Evolutionary conservation across 1,139 yeast species (phyloP).

Genomic region (Geotrichum europaeum): DNA sequence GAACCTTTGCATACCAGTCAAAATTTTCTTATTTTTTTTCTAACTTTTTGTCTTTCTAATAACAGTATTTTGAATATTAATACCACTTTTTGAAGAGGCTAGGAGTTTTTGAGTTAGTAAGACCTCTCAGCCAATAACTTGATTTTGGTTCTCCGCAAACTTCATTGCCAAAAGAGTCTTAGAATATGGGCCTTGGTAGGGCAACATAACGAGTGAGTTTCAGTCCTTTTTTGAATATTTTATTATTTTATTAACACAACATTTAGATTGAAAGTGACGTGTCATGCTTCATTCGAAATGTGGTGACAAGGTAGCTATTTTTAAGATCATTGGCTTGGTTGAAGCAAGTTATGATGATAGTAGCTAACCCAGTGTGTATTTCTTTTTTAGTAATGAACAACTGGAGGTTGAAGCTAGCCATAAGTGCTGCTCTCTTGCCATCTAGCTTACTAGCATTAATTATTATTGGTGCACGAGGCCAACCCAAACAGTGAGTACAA

Average conservation of each 20-base stretch:
- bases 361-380: neutral
- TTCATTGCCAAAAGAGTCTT: too few species aligned
- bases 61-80: neutral
- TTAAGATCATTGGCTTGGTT: neutral
- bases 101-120: too few species aligned
- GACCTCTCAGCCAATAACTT: too few species aligned
- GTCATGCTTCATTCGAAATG: neutral
- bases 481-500: too few species aligned
- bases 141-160: too few species aligned
- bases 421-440: too few species aligned
- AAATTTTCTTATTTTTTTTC: neutral
- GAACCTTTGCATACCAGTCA: neutral
- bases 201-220: too few species aligned
- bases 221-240: neutral
- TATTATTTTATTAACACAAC: neutral
- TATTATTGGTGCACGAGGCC: too few species aligned
- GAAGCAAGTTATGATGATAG: neutral
- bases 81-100: too few species aligned
- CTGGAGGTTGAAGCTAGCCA: neutral
- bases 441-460: too few species aligned
- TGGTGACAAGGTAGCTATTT: neutral
- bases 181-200: too few species aligned
- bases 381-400: neutral
- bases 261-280: neutral
- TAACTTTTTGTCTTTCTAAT: neutral